phyloP scores from a whole-genome alignment of 257 asterid genomes.

The Ajuga chamaepitys region DNA sequence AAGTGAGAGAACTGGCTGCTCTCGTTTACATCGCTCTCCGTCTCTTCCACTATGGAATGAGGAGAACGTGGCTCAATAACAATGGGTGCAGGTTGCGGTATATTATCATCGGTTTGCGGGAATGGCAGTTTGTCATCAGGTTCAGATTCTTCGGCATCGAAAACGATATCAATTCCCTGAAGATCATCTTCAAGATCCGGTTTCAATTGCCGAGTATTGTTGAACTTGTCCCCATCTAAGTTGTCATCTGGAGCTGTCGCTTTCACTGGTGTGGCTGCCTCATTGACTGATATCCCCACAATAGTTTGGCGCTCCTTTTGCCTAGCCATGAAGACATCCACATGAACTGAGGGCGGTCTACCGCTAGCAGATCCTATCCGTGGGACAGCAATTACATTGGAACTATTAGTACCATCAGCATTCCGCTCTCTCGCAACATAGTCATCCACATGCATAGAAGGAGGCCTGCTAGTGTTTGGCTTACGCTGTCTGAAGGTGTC shows the following conservation, averaged over 20 bases:
- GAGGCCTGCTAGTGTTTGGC: constrained; percentile 97
- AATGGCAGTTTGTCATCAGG: constrained; percentile 82
- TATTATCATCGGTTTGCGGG: constrained; percentile 79
- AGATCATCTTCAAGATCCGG: constrained; percentile 93
- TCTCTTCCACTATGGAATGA: constrained; percentile 84
- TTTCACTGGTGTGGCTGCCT: constrained; percentile 45
- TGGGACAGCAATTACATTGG: constrained; percentile 75
- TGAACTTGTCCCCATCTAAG: constrained; percentile 45
- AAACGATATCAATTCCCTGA: constrained; percentile 91
- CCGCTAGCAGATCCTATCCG: constrained; percentile 78
- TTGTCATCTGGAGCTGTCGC: constrained; percentile 39
- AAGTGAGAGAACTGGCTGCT: constrained; percentile 50
- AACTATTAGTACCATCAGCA: constrained; percentile 61
- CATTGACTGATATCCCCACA: constrained; percentile 36
- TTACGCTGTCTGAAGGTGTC: constrained; percentile 94
- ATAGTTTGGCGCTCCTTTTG: constrained; percentile 80
- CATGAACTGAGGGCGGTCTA: constrained; percentile 91
- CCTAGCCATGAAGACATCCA: constrained; percentile 96
- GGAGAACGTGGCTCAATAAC: constrained; percentile 60
- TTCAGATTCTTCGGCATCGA: constrained; percentile 92
- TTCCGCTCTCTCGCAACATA: constrained; percentile 91
- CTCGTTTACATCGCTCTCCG: constrained; percentile 63
- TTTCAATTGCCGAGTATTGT: constrained; percentile 52
- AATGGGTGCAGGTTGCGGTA: constrained; percentile 50
- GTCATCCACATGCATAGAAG: constrained; percentile 99